These are phyloP conservation scores for Kurtzmaniella quercitrusa DNA, from an alignment of 1,139 yeast genomes.

Conservation along the genomic window DNA sequence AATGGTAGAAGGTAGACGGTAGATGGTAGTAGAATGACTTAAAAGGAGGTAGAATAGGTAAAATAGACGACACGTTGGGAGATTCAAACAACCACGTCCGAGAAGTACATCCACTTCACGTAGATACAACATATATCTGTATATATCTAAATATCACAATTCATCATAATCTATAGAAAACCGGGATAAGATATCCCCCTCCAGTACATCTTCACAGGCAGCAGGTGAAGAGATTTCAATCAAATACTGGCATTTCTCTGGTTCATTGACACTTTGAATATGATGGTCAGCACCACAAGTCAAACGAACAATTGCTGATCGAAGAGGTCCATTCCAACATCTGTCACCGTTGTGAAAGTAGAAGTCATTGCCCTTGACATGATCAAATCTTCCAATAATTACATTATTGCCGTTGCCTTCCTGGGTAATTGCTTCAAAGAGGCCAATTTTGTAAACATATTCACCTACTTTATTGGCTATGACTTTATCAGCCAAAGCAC, in stretches of 20 bases:
- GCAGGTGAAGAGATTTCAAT: slow-evolving; percentile 65
- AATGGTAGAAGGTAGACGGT: no score
- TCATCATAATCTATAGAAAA: slow-evolving; percentile 19
- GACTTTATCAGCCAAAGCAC: slow-evolving; percentile 53
- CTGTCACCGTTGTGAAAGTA: slow-evolving; percentile 61
- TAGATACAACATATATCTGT: no score
- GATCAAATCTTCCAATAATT: slow-evolving; percentile 51
- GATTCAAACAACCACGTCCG: no score
- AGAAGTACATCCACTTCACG: no score
- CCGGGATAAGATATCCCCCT: slow-evolving; percentile 22
- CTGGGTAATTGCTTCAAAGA: slow-evolving; percentile 57
- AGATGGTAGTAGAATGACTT: no score
- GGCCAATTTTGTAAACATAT: slow-evolving; percentile 63
- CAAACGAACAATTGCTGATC: slow-evolving; percentile 64
- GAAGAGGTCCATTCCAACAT: slow-evolving; percentile 94
- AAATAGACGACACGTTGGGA: no score
- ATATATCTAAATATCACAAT: no score
- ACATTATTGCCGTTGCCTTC: slow-evolving; percentile 44
- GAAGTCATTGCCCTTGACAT: slow-evolving; percentile 31
- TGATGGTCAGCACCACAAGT: slow-evolving; percentile 61
- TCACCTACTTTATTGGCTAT: slow-evolving; percentile 55
- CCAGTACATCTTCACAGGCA: slow-evolving; percentile 49
- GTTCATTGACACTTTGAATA: slow-evolving; percentile 70
- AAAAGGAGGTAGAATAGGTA: no score
- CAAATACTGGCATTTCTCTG: slow-evolving; percentile 79